Evolutionary conservation across 2,329 filamentous ascomycete genomes (phyloP), one percentile per base, ranked within the genome.

Genomic region (Xylariales sp.): DNA sequence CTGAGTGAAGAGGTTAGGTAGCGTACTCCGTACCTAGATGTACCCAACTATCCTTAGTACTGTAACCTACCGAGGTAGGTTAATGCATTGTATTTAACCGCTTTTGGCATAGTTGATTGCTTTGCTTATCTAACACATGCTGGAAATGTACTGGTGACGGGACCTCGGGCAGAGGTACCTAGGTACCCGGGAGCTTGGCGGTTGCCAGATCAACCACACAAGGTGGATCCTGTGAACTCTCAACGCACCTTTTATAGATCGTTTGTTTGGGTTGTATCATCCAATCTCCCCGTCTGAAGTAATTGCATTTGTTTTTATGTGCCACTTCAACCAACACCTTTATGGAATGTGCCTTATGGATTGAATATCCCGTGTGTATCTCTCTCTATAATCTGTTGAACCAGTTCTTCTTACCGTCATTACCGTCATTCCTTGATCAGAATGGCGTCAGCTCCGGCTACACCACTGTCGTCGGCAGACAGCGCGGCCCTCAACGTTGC

Each of bases 371-470:
- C 1, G 48, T 61, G 12, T 58, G 56, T 57, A 45, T 57, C 16
- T 57, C 50, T 57, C 16, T 61, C 46, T 39, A 32, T 36, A n/a
- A 14, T 48, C 34, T 32, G 16, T 57, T 60, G 52, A 46, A 45
- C 54, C 60, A 64, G 58, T 62, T 45, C 6, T 48, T 55, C 50
- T 36, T 54, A 23, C 36, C 49, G 8, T 34, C 18, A 36, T 56
- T 60, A 3, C 16, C 49, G 8, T 34, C 18, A 36, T 56, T 60
- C 6, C 16, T 34, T 23, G 30, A 28, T 12, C 5, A 53, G 63
- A 64, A 70, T 70, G 67, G 64, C 59, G 48, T 62, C 66, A n/a
- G 36, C 53, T 28, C 63, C 69, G 34, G 56, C 41, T 30, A 69
- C 63, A 65, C 66, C 69, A 53, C 50, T 62, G 34, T 57, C 62